Conservation (phyloP, 441 rosid genomes). For the Corymbia citriodora region DNA sequence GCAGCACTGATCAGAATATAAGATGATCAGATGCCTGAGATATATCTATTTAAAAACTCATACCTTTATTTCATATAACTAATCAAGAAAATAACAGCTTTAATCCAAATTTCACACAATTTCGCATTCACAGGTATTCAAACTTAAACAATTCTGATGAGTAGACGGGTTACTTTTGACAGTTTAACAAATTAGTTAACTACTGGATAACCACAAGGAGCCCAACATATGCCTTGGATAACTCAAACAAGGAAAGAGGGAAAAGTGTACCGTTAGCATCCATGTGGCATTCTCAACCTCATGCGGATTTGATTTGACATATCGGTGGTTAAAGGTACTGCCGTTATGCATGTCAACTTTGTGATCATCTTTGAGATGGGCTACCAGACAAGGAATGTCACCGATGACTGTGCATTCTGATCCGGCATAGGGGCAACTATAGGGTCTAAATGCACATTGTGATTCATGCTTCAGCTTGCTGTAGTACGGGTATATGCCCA, state of each 20-base stretch:
- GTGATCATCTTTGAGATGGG: constrained; percentile 69
- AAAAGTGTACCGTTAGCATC: constrained; percentile 59
- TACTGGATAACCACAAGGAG: neutral
- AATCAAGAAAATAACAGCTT: neutral
- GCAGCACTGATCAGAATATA: neutral
- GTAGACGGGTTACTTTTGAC: neutral
- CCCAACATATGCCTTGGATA: neutral
- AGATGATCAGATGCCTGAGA: neutral
- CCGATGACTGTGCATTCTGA: constrained; percentile 71
- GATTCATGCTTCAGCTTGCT: constrained; percentile 72
- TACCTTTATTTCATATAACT: neutral
- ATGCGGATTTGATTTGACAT: constrained; percentile 70
- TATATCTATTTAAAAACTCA: neutral
- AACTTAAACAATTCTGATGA: neutral
- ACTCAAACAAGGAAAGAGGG: neutral
- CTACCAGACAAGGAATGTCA: constrained; percentile 59
- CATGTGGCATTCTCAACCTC: constrained; percentile 84
- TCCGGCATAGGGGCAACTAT: constrained; percentile 72
- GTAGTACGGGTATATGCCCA: constrained; percentile 67
- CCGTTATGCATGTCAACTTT: constrained; percentile 81
- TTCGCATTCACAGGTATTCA: neutral
- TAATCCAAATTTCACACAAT: neutral
- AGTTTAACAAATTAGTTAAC: neutral
- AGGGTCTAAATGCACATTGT: constrained; percentile 50
- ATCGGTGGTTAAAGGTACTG: constrained; percentile 72